Percentiles rank a stretch among this genome's conserved stretches.
phyloP scores from a whole-genome alignment of 2,329 filamentous ascomycete genomes.

The Aspergillus sp. region DNA sequence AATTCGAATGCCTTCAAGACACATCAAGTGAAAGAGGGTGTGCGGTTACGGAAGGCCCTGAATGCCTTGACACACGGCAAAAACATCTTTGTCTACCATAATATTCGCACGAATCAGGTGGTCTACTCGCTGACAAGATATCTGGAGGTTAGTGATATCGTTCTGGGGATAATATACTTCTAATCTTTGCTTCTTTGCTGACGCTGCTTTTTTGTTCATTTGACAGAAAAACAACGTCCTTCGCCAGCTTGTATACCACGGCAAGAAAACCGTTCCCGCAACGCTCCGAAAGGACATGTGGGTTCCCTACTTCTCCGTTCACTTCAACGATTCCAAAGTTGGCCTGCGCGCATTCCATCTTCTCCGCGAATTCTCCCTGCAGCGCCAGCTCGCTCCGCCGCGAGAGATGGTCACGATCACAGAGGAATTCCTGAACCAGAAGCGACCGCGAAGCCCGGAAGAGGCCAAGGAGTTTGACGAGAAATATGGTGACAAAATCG shows the following conservation, averaged over 20 bases:
- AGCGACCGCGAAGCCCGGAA: conserved; percentile 37
- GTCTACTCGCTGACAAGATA: conserved; percentile 61
- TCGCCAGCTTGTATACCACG: conserved; percentile 61
- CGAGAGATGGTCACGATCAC: conserved; percentile 45
- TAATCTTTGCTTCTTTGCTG: background rate
- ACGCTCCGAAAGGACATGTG: conserved; percentile 62
- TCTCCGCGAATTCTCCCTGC: conserved; percentile 60
- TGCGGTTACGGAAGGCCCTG: conserved; percentile 46
- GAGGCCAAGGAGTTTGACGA: conserved; percentile 44
- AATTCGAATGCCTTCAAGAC: conserved; percentile 45
- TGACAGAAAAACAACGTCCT: conserved; percentile 52
- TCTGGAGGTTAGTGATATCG: conserved; percentile 51
- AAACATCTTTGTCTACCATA: conserved; percentile 63
- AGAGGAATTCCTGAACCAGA: conserved; percentile 43
- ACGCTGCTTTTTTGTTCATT: conserved; percentile 3
- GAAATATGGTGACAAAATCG: conserved; percentile 42
- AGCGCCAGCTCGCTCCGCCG: conserved; percentile 57
- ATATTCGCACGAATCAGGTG: conserved; percentile 63
- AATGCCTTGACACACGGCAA: conserved; percentile 53
- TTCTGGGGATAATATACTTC: background rate
- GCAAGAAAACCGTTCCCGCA: conserved; percentile 63
- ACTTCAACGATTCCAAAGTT: conserved; percentile 51
- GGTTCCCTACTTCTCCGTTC: conserved; percentile 59
- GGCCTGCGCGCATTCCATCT: conserved; percentile 58
- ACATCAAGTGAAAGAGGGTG: conserved; percentile 37